Conservation (phyloP, 2,329 filamentous ascomycete genomes). For the Aspergillus fijiensis region DNA sequence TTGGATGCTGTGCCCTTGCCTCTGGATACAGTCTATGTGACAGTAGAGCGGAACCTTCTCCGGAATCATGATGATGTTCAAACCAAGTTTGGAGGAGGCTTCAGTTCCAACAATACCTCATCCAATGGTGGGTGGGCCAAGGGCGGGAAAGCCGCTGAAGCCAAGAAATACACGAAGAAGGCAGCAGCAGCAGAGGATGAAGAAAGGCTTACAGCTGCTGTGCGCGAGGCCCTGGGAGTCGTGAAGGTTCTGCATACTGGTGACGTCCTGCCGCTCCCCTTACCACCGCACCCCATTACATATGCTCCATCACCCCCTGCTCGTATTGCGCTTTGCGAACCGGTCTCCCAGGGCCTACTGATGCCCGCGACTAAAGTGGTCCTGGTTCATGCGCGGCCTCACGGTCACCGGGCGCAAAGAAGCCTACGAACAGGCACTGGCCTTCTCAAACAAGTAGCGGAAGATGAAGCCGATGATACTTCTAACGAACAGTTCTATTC, state of each 20-base stretch:
- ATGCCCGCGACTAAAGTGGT: conserved; percentile 79
- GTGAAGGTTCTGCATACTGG: conserved; percentile 78
- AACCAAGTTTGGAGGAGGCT: conserved; percentile 72
- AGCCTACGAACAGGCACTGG: conserved; percentile 51
- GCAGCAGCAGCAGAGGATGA: conserved; percentile 45
- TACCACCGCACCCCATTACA: conserved; percentile 78
- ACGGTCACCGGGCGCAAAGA: conserved; percentile 42
- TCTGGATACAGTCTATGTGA: conserved; percentile 83
- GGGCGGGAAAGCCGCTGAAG: conserved; percentile 29
- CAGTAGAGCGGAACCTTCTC: conserved; percentile 75
- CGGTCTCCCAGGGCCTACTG: conserved; percentile 83
- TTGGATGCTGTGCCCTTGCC: conserved; percentile 77
- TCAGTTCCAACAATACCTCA: conserved; percentile 37
- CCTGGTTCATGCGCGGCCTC: conserved; percentile 57
- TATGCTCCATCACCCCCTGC: conserved; percentile 81
- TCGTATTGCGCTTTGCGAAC: conserved; percentile 89
- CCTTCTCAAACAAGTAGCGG: conserved; percentile 59
- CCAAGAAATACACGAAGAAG: conserved; percentile 37
- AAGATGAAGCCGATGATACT: conserved; percentile 71
- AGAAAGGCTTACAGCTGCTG: conserved; percentile 62
- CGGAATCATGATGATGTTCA: conserved; percentile 79
- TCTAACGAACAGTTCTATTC: conserved; percentile 91
- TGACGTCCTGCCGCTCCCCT: conserved; percentile 76
- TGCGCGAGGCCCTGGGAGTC: conserved; percentile 71
- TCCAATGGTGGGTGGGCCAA: conserved; percentile 44